Conservation (phyloP, 768 basidiomycete genomes). For the Lyophyllum shimeji region DNA sequence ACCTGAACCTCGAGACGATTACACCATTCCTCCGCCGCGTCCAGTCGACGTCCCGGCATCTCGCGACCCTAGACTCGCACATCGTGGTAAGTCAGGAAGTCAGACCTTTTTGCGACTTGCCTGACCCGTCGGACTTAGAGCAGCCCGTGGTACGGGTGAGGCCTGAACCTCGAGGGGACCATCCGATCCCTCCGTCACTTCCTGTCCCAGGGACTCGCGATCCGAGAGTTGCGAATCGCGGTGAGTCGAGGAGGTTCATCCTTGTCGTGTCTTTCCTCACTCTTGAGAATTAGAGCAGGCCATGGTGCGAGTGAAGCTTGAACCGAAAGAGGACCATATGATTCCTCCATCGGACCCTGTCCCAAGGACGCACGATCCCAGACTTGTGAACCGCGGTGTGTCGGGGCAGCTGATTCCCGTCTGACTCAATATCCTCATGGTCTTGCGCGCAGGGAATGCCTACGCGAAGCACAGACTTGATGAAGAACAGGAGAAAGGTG, state of each 20-base stretch:
- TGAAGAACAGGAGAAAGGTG: neutral
- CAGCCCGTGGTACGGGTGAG: neutral
- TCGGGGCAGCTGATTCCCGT: too few species aligned
- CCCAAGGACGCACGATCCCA: too few species aligned
- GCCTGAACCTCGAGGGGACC: constrained; percentile 3
- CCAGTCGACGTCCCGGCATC: neutral
- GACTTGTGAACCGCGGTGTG: too few species aligned
- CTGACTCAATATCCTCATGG: too few species aligned
- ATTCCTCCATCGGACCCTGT: too few species aligned
- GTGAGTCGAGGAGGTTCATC: neutral
- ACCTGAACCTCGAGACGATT: constrained; percentile 5
- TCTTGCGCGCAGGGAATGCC: neutral
- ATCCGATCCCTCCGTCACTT: neutral
- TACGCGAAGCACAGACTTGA: neutral
- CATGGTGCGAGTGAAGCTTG: too few species aligned
- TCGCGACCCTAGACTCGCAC: neutral
- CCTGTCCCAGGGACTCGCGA: neutral
- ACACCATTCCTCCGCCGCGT: neutral
- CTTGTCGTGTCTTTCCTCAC: neutral
- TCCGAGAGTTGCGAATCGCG: neutral
- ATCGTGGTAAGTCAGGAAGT: neutral
- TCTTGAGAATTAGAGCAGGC: too few species aligned
- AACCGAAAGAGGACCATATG: too few species aligned
- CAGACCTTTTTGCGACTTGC: constrained; percentile 61
- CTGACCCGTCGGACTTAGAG: neutral